Evolutionary conservation across 176 grass and related monocot species (phyloP), one percentile per base, ranked within the genome.

Genomic region (Aechmea fasciata): DNA sequence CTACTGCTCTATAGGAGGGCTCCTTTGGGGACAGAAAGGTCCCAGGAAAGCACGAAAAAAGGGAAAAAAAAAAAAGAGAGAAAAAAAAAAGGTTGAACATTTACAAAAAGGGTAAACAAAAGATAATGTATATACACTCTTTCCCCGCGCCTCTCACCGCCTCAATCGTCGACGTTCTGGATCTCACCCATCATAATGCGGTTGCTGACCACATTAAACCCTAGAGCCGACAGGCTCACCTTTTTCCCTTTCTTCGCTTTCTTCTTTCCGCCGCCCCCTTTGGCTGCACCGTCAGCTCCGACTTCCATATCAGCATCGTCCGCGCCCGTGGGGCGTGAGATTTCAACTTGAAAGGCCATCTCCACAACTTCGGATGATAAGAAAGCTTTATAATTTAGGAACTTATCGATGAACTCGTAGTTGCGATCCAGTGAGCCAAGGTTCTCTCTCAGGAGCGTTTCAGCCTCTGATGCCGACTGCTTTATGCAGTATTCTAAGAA

Each of bases 181-280:
- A 99, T 99, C 79, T 99, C 95, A 10, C 95, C 95, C 95, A 84
- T 93, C 95, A 99, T 99, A 63, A 94, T 94, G 49, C 95, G 87
- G 87, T 90, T 99, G 71, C 95, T 99, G 55, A 94, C 90, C 33
- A 99, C 95, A 65, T 87, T 93, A 84, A 99, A 99, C 13, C 95
- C 95, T 68, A 99, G 78, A 48, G 88, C 74, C 9, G 84, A 73
- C 3, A 87, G 63, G 14, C 71, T 99, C 69, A 99, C 87, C 74
- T 99, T 99, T 66, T 99, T 92, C 64, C 84, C 95, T 64, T 99
- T 99, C 90, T 99, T 99, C 3, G 75, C 90, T 75, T 94, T 99
- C 66, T 94, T 99, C 84, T 88, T 99, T 11, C 67, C 81, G 17
- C 77, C 77, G 0, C 19, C 52, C n/a, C 86, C 90, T 55, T 77